These are phyloP conservation scores for Globisporangium viniferum DNA, from an alignment of 352 stramenopile genomes.

Conservation along the genomic window DNA sequence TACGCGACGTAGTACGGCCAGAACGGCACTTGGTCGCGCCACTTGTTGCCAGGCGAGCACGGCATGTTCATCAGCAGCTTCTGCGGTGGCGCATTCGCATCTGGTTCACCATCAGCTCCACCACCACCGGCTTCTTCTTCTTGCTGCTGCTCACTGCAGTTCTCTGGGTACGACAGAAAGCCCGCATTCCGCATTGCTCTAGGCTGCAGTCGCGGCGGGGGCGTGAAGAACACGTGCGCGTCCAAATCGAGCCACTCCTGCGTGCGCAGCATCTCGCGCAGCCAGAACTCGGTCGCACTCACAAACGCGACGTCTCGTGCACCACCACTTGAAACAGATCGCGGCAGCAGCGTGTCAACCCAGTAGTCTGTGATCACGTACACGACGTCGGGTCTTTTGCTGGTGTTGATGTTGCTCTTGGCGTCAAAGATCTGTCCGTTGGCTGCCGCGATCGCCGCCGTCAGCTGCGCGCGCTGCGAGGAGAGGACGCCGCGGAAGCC, in stretches of 20 bases:
- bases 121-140: neutral
- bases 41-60: conserved; percentile 36
- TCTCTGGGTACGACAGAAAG: conserved; percentile 40
- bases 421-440: conserved; percentile 16
- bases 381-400: conserved; percentile 10
- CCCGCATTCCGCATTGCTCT: neutral
- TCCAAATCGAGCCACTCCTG: conserved; percentile 34
- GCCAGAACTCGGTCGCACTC: conserved; percentile 56
- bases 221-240: conserved; percentile 44
- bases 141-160: neutral
- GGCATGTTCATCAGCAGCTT: conserved; percentile 31
- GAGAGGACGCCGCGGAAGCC: conserved; percentile 28
- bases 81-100: conserved; percentile 3
- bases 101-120: conserved; percentile 16
- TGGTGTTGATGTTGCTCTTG: neutral
- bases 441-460: conserved; percentile 11
- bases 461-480: conserved; percentile 16
- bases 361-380: conserved; percentile 57
- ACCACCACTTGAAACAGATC: neutral
- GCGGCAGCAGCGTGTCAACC: conserved; percentile 24
- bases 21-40: conserved; percentile 40
- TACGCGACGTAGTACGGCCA: conserved; percentile 67
- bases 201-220: conserved; percentile 18
- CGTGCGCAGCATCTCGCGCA: conserved; percentile 38
- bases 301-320: neutral